Evolutionary conservation across 148 eudicot genomes (phyloP).

Genomic region (Rhododendron kiyosumense): DNA sequence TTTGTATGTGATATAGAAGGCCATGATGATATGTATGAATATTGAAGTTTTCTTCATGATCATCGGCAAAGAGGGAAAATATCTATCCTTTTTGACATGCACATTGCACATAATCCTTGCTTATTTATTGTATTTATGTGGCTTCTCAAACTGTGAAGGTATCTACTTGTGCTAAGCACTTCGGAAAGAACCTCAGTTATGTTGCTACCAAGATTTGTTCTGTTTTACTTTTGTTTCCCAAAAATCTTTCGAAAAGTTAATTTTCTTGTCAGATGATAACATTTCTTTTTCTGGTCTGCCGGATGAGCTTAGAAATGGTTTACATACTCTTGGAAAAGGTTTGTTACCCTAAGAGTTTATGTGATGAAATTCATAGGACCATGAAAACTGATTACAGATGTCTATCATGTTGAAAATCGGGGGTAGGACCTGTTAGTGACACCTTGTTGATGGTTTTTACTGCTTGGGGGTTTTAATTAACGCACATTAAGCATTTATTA

Average conservation of each 20-base stretch:
- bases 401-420: background rate
- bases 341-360: background rate
- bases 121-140: background rate
- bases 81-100: background rate
- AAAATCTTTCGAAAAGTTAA: background rate
- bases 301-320: background rate
- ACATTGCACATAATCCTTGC: background rate
- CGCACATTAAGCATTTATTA: background rate
- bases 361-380: background rate
- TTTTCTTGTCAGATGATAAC: background rate
- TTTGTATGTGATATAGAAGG: background rate
- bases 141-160: background rate
- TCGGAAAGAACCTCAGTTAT: background rate
- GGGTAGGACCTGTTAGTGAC: background rate
- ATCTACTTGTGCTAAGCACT: background rate
- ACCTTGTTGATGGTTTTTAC: background rate
- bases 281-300: background rate
- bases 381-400: background rate
- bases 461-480: background rate
- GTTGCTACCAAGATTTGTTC: background rate
- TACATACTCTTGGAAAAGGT: background rate
- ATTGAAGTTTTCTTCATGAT: background rate
- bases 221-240: background rate
- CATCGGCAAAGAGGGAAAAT: background rate
- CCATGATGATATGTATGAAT: background rate